These are phyloP conservation scores for Sophora flavescens DNA, from an alignment of 306 rosid genomes.

Conservation along the genomic window DNA sequence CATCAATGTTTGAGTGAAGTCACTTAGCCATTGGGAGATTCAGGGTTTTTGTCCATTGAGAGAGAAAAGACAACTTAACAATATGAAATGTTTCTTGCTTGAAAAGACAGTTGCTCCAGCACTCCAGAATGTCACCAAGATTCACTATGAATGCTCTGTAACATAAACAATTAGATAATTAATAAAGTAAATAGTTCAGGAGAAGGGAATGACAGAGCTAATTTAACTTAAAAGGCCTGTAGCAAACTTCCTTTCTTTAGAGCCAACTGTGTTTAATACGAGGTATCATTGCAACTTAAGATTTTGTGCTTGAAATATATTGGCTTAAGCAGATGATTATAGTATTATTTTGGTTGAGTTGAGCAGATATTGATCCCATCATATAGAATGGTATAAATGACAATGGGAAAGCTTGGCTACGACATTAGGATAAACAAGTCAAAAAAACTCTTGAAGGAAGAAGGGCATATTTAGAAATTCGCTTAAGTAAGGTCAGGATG, in stretches of 20 bases:
- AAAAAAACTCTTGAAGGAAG: too few relatives aligned
- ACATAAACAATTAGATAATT: constrained; percentile 23
- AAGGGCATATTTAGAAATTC: too few relatives aligned
- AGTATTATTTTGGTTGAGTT: background rate
- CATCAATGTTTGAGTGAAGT: too few relatives aligned
- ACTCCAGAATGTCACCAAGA: constrained; percentile 95
- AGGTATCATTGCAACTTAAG: constrained; percentile 4
- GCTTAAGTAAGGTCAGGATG: too few relatives aligned
- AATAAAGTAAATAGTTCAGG: background rate
- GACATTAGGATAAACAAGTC: background rate
- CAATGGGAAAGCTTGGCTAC: constrained; percentile 1
- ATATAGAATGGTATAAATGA: background rate
- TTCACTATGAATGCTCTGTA: constrained; percentile 90
- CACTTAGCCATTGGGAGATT: too few relatives aligned
- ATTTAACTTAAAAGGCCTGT: background rate
- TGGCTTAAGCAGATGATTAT: background rate
- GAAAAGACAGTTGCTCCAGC: constrained; percentile 52
- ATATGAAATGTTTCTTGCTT: constrained; percentile 59
- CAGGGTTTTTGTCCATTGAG: too few relatives aligned
- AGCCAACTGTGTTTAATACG: background rate
- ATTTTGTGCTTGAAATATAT: background rate
- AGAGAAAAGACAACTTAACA: background rate
- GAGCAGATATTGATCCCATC: background rate
- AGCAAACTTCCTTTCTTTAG: background rate
- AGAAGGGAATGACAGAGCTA: background rate